These are phyloP conservation scores for Vanrija sp. DNA, from an alignment of 1,284 basidiomycete species.

Conservation along the genomic window DNA sequence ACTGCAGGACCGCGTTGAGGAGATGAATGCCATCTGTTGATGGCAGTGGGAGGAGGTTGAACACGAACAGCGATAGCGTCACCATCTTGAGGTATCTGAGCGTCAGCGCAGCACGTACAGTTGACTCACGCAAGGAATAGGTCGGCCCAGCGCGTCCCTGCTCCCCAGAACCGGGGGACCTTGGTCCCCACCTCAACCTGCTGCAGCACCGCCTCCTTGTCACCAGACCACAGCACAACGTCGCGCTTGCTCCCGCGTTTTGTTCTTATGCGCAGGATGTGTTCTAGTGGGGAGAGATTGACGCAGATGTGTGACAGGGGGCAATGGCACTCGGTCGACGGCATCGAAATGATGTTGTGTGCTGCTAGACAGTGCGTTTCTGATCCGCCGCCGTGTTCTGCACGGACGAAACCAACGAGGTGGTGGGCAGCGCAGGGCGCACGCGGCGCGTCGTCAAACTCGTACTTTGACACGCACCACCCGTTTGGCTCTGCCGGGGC, in stretches of 20 bases:
- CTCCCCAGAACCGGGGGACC: conserved; percentile 20
- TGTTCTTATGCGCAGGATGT: conserved; percentile 30
- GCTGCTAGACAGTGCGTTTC: conserved; percentile 27
- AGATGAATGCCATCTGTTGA: conserved; percentile 41
- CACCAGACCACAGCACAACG: conserved; percentile 36
- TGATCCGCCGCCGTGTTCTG: conserved; percentile 15
- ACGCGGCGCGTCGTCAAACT: conserved; percentile 4
- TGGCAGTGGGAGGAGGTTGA: conserved; percentile 46
- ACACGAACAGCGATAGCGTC: conserved; percentile 39
- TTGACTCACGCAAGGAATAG: conserved; percentile 34
- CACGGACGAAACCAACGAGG: conserved; percentile 6
- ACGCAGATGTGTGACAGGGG: conserved; percentile 31
- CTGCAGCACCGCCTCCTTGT: conserved; percentile 22
- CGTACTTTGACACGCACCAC: conserved; percentile 12
- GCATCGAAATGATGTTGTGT: conserved; percentile 24
- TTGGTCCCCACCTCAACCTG: conserved; percentile 25
- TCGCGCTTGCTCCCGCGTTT: background rate
- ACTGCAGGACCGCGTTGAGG: conserved; percentile 21
- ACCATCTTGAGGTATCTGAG: conserved; percentile 38
- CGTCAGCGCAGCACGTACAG: background rate
- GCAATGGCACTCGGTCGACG: conserved; percentile 2
- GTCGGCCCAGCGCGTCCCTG: conserved; percentile 24
- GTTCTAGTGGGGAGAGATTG: conserved; percentile 19
- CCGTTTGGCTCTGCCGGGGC: background rate
- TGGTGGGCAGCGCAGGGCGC: conserved; percentile 7